phyloP scores from a whole-genome alignment of 306 rosid genomes.

The Sesbania bispinosa region DNA sequence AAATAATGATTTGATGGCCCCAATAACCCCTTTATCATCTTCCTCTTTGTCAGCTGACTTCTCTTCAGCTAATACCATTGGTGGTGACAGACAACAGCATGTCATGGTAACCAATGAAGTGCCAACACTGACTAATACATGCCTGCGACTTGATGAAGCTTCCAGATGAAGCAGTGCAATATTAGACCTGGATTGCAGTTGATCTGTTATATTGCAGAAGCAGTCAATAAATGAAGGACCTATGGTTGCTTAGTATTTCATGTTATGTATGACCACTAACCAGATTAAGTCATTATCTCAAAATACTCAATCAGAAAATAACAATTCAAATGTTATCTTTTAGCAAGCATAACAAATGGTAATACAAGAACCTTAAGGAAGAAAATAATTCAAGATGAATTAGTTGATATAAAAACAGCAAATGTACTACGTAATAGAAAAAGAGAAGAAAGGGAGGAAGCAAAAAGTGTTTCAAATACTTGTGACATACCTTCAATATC shows the following conservation, averaged over 20 bases:
- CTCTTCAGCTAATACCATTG: conserved; percentile 53
- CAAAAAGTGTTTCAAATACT: not conserved
- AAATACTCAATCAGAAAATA: not conserved
- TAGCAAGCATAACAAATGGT: not conserved
- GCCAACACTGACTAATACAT: conserved; percentile 27
- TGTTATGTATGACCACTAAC: not conserved
- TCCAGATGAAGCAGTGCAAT: conserved; percentile 38
- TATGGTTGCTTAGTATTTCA: not conserved
- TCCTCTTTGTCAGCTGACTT: conserved; percentile 41
- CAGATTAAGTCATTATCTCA: not conserved
- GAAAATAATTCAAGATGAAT: conserved; percentile 5
- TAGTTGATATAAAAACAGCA: not conserved
- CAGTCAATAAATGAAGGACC: conserved; percentile 33
- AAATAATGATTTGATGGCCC: conserved; percentile 59
- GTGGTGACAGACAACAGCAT: conserved; percentile 41
- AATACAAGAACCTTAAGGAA: not conserved
- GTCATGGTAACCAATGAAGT: conserved; percentile 43
- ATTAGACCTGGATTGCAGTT: conserved; percentile 47
- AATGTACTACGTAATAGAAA: not conserved
- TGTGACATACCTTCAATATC: conserved; percentile 41
- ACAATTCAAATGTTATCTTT: not conserved
- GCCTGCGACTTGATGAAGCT: conserved; percentile 52
- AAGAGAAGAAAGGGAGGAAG: not conserved
- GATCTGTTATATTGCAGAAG: conserved; percentile 57
- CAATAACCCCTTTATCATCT: conserved; percentile 54